phyloP scores from a whole-genome alignment of 2,329 filamentous ascomycete genomes.

The Fusarium sp. region DNA sequence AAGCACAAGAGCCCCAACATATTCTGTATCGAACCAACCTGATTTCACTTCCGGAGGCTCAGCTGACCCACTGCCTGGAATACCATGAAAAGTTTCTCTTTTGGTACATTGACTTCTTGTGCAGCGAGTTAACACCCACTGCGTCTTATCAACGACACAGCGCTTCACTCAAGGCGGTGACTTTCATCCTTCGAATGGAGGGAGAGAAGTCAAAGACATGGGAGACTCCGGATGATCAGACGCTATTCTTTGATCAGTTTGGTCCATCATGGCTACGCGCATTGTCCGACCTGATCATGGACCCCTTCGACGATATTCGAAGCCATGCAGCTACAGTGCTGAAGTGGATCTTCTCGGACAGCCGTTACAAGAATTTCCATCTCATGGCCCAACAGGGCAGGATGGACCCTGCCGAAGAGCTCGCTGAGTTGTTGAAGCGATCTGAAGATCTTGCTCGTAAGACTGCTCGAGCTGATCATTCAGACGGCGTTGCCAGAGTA shows the following conservation, averaged over 20 bases:
- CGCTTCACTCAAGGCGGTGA: conserved; percentile 78
- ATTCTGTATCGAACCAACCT: conserved; percentile 55
- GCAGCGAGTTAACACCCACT: conserved; percentile 79
- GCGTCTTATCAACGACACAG: conserved; percentile 92
- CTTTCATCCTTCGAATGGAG: conserved; percentile 75
- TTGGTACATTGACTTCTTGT: conserved; percentile 80
- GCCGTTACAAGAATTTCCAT: conserved; percentile 48
- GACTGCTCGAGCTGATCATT: conserved; percentile 89
- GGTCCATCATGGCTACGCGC: conserved; percentile 68
- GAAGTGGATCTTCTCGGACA: conserved; percentile 59
- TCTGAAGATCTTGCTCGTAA: conserved; percentile 70
- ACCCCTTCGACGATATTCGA: conserved; percentile 94
- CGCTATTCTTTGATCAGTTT: conserved; percentile 56
- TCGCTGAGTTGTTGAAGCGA: conserved; percentile 61
- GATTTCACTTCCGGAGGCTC: conserved; percentile 53
- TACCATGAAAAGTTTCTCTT: conserved; percentile 73
- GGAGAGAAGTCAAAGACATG: conserved; percentile 63
- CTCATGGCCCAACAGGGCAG: conserved; percentile 29
- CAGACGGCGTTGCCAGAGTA: conserved; percentile 86
- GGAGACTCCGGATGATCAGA: conserved; percentile 55
- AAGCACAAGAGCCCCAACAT: conserved; percentile 40
- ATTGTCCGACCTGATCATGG: conserved; percentile 82
- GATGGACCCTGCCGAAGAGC: conserved; percentile 46
- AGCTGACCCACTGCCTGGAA: conserved; percentile 55
- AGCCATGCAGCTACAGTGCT: conserved; percentile 65